These are phyloP conservation scores for Eimeria praecox DNA, from an alignment of 169 alveolate species.

Conservation along the genomic window DNA sequence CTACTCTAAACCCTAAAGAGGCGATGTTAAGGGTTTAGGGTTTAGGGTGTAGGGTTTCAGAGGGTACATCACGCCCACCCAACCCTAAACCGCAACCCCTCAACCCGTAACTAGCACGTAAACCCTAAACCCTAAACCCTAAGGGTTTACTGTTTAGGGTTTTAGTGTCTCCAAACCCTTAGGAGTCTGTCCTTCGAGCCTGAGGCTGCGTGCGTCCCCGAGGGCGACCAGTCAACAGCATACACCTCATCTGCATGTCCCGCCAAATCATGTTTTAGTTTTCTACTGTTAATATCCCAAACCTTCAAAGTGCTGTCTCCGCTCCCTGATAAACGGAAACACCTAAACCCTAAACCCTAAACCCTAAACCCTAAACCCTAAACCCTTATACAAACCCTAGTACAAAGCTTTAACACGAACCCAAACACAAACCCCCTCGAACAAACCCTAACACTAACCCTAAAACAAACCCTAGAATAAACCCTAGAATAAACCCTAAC, in stretches of 20 bases:
- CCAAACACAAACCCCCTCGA: not conserved
- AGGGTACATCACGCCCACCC: too few species aligned
- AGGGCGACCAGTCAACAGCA: conserved; percentile 98
- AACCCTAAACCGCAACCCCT: not conserved
- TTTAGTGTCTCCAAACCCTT: conserved; percentile 78
- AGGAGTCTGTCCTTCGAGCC: conserved; percentile 78
- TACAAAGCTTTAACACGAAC: not conserved
- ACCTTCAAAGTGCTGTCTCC: conserved; percentile 97
- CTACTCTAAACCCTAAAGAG: too few species aligned
- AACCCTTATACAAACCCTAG: not conserved
- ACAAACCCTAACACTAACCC: conserved; percentile 65
- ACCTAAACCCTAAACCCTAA: conserved; percentile 27
- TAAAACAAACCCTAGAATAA: not conserved
- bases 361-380: conserved; percentile 45
- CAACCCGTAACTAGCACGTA: too few species aligned
- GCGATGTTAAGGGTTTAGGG: too few species aligned
- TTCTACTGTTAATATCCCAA: conserved; percentile 94
- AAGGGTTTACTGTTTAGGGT: not conserved
- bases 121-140: not conserved
- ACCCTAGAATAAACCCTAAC: not conserved
- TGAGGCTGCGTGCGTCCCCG: conserved; percentile 96
- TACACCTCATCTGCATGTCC: conserved; percentile 99
- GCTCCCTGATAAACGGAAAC: conserved; percentile 90
- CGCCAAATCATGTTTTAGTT: conserved; percentile 97
- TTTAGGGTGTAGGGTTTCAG: too few species aligned